Evolutionary conservation across 176 grass and related monocot species (phyloP).

Genomic region (Alloteropsis semialata): DNA sequence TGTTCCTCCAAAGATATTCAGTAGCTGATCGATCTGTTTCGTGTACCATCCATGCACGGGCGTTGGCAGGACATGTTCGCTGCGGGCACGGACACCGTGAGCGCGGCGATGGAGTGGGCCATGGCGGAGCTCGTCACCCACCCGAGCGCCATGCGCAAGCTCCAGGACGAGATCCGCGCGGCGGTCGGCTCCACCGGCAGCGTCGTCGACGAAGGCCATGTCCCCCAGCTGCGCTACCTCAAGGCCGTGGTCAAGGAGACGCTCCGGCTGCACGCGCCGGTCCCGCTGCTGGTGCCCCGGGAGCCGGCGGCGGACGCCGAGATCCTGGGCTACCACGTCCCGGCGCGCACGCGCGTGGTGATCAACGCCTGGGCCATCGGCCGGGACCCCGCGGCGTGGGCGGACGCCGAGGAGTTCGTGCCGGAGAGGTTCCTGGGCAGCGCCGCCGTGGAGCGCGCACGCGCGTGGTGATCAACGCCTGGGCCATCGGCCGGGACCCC

Average conservation of each 20-base stretch:
- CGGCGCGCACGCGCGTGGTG: too few species aligned
- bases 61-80: slow-evolving; percentile 28
- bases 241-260: slow-evolving; percentile 35
- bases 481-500: too few species aligned
- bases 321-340: too few species aligned
- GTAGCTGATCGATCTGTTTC: not conserved
- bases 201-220: slow-evolving; percentile 5
- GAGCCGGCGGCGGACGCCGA: too few species aligned
- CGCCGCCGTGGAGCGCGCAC: too few species aligned
- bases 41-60: not conserved
- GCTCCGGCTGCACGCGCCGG: too few species aligned
- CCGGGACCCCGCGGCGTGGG: too few species aligned
- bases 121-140: slow-evolving; percentile 33
- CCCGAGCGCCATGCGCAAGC: slow-evolving; percentile 18
- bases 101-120: slow-evolving; percentile 22
- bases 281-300: too few species aligned
- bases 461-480: too few species aligned
- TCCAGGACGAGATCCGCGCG: slow-evolving; percentile 32
- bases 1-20: not conserved
- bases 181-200: not conserved
- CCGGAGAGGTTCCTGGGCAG: too few species aligned
- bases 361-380: too few species aligned
- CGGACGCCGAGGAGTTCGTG: too few species aligned
- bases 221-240: not conserved
- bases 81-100: not conserved